Evolutionary conservation across 371 early-diverging fungal species (phyloP).

Genomic region (Dinochytrium kinnereticum): DNA sequence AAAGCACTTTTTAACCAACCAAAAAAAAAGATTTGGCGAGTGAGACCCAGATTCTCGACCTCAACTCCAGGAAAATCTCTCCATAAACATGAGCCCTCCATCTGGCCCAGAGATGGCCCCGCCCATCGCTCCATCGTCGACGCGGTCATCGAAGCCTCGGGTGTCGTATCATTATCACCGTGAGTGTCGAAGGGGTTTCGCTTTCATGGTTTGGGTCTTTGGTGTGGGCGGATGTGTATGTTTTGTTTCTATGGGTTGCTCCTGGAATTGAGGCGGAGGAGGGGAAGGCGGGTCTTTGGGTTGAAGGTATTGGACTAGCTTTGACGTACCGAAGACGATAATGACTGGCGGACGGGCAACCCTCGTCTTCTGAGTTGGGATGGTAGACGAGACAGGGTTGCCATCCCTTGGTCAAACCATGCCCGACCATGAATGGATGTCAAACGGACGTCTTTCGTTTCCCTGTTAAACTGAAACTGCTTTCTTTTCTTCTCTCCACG

Average conservation of each 20-base stretch:
- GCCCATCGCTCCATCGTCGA: neutral
- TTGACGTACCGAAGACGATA: too few relatives aligned
- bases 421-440: neutral
- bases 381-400: neutral
- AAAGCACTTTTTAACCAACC: too few relatives aligned
- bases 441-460: neutral
- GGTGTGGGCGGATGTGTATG: too few relatives aligned
- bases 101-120: neutral
- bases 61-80: too few relatives aligned
- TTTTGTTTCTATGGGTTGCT: too few relatives aligned
- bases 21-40: too few relatives aligned
- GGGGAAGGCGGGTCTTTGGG: too few relatives aligned
- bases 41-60: too few relatives aligned
- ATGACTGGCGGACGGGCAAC: too few relatives aligned
- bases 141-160: constrained; percentile 27
- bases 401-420: neutral
- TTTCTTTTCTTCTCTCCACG: neutral
- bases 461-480: neutral
- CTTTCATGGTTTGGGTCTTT: neutral
- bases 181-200: constrained; percentile 22
- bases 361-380: neutral
- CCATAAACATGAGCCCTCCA: neutral
- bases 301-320: too few relatives aligned
- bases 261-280: too few relatives aligned
- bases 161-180: constrained; percentile 51